Base-by-base conservation (phyloP, 1,284 basidiomycete species). In the Cronartium quercuum region DNA sequence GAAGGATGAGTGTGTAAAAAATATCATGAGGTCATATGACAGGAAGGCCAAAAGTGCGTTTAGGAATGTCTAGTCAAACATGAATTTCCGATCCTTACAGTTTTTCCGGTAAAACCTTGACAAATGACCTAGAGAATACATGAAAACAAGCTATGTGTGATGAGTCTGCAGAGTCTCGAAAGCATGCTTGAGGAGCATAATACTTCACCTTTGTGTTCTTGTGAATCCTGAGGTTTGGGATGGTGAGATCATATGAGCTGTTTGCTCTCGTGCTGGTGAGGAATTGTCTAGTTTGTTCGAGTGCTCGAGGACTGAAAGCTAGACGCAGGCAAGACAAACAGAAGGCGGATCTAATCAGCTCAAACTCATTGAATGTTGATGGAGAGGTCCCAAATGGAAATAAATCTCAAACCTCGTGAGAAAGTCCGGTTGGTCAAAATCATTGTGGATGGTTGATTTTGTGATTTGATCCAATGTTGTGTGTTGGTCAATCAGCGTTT, bases 161-260 rank as follows among this genome's bases (percentile, higher is more conserved):
- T 51, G 44, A n/a, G 38, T 21, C n/a, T 29, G 29, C 29, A 29
- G 29, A 2, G 29, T 29, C 29, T 29, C 29, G 29, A 29, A 29
- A 29, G 29, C 29, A 29, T 29, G 29, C 29, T 29, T 29, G 29
- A 29, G 29, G 29, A 1, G 29, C 29, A 29, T 29, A 29, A 29
- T 29, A 29, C 29, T 96, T 85, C 61, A 97, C 94, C 83, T 88
- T 93, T 78, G 95, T 96, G 84, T 98, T 92, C 83, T 94, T 93
- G 84, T 92, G 82, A 82, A 80, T 77, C 57, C 78, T 77, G 55
- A 78, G 62, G 74, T 79, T 78, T 41, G 77, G 88, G 82, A 97
- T 91, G 80, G 90, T 88, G 78, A 97, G 87, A 85, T 97, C 97
- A 82, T 88, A 86, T 82, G 94, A 90, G 76, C 92, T 95, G 82